Conservation (phyloP, 352 stramenopile genomes). For the Phytopythium kandeliae region DNA sequence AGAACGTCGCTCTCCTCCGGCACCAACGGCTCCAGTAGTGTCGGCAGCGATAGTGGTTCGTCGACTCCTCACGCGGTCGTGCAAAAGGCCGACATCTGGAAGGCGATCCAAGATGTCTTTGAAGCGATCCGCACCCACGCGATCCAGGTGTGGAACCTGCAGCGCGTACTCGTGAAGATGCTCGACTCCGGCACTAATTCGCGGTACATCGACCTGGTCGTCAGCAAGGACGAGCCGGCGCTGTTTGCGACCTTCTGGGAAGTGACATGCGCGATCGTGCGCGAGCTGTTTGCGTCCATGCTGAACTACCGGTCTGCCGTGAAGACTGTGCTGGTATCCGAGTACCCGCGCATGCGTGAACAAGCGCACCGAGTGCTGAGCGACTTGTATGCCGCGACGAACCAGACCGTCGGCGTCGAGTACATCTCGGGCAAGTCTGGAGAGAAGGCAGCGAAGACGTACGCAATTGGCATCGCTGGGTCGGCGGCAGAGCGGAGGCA, state of each 20-base stretch:
- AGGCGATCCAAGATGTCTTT: slow-evolving; percentile 76
- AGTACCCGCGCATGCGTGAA: slow-evolving; percentile 76
- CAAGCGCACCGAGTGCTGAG: slow-evolving; percentile 62
- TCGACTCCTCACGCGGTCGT: slow-evolving; percentile 14
- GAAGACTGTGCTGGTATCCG: slow-evolving; percentile 65
- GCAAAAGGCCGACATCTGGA: slow-evolving; percentile 76
- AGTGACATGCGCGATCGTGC: slow-evolving; percentile 69
- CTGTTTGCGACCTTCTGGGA: slow-evolving; percentile 86
- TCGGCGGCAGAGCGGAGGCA: slow-evolving; percentile 45
- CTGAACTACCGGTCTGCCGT: slow-evolving; percentile 49
- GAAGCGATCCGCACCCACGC: slow-evolving; percentile 58
- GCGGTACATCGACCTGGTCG: slow-evolving; percentile 66
- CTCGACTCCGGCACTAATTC: slow-evolving; percentile 31
- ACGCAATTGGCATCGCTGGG: slow-evolving; percentile 29
- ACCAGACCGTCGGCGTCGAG: slow-evolving; percentile 20
- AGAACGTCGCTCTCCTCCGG: slow-evolving; percentile 7
- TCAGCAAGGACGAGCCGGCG: slow-evolving; percentile 66
- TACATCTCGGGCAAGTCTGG: slow-evolving; percentile 10
- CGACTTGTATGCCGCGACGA: slow-evolving; percentile 51
- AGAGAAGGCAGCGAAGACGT: background rate
- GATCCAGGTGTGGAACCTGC: slow-evolving; percentile 82
- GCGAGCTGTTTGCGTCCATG: slow-evolving; percentile 61
- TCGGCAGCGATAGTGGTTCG: slow-evolving; percentile 14
- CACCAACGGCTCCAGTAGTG: slow-evolving; percentile 8
- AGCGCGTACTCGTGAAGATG: slow-evolving; percentile 84